Conservation (phyloP, 257 asterid genomes). For the Solanum arcanum region DNA sequence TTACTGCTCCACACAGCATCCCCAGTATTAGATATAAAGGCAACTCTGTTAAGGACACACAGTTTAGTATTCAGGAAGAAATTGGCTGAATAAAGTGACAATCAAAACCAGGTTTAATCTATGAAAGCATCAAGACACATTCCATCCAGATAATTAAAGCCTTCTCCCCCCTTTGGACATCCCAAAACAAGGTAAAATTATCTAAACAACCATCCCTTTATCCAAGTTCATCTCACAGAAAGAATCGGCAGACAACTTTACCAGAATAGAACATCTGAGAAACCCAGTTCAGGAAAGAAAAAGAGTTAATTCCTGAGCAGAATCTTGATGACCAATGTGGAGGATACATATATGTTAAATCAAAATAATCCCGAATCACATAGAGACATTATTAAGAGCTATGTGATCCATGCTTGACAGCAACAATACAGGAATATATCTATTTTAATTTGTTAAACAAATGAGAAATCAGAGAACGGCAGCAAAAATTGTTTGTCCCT, state of each 20-base stretch:
- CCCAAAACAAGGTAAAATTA: neutral
- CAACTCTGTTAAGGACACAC: slow-evolving; percentile 47
- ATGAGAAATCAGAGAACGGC: neutral
- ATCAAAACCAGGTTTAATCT: neutral
- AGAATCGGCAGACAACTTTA: neutral
- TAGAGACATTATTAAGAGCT: neutral
- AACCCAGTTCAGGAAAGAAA: neutral
- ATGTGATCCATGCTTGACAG: neutral
- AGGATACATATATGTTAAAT: neutral
- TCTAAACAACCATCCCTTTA: neutral
- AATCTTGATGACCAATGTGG: neutral
- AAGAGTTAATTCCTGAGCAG: neutral
- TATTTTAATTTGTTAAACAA: neutral
- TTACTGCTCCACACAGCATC: slow-evolving; percentile 93
- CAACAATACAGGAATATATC: neutral
- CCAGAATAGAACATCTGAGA: neutral
- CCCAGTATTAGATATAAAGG: slow-evolving; percentile 94
- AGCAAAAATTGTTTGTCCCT: neutral
- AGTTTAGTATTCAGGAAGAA: slow-evolving; percentile 14
- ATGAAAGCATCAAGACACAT: neutral
- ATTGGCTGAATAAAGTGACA: neutral
- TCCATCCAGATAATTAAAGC: neutral
- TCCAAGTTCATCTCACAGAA: neutral
- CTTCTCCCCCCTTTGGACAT: neutral
- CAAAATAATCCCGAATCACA: neutral